These are phyloP conservation scores for Prototheca wickerhamii DNA, from an alignment of 163 green algal genomes.

Conservation along the genomic window DNA sequence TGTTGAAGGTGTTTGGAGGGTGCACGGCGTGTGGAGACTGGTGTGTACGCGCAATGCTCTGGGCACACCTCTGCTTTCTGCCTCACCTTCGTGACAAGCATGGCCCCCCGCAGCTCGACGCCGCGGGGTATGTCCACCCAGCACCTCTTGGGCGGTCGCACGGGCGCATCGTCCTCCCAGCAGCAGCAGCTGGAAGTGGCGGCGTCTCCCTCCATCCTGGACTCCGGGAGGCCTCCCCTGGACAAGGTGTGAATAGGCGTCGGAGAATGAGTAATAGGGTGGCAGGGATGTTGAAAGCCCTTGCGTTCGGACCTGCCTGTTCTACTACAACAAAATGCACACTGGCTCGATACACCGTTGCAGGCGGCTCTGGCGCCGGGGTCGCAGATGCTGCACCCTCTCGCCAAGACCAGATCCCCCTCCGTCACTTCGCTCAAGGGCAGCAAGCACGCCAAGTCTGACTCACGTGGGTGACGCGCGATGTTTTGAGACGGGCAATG, in stretches of 20 bases:
- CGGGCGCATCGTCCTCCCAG: background rate
- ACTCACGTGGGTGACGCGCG: background rate
- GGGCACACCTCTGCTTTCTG: too few relatives aligned
- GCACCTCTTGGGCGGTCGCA: background rate
- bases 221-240: background rate
- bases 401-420: background rate
- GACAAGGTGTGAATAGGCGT: too few relatives aligned
- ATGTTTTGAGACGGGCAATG: too few relatives aligned
- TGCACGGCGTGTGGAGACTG: too few relatives aligned
- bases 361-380: too few relatives aligned
- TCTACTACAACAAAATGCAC: too few relatives aligned
- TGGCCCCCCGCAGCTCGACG: background rate
- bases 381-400: background rate
- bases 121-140: background rate
- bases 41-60: too few relatives aligned
- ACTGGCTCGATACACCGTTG: too few relatives aligned
- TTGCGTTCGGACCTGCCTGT: too few relatives aligned
- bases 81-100: background rate
- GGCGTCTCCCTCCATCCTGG: background rate
- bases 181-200: background rate
- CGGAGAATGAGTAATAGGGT: too few relatives aligned
- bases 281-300: too few relatives aligned
- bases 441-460: background rate
- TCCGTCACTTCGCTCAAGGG: background rate
- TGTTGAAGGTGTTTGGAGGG: too few relatives aligned